Conservation (phyloP, 2,329 filamentous ascomycete species). For the Penicillium sp. region DNA sequence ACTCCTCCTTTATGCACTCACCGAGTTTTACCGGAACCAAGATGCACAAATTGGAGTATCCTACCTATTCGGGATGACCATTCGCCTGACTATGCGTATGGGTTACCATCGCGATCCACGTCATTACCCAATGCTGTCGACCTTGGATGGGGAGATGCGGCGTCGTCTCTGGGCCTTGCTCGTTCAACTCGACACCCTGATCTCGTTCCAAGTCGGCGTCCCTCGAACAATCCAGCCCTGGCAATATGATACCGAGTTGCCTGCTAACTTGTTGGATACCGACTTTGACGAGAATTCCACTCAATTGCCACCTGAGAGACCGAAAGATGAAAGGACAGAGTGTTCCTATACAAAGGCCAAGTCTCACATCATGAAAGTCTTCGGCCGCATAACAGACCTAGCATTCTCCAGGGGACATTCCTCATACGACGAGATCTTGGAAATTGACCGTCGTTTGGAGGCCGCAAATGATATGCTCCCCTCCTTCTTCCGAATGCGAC, state of each 20-base stretch:
- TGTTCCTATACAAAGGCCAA: conserved; percentile 39
- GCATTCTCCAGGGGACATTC: conserved; percentile 33
- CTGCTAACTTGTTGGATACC: conserved; percentile 58
- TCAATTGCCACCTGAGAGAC: conserved; percentile 53
- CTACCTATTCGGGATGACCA: conserved; percentile 53
- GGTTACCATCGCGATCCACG: conserved; percentile 58
- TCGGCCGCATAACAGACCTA: conserved; percentile 40
- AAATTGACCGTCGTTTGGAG: conserved; percentile 36
- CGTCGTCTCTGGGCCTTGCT: conserved; percentile 42
- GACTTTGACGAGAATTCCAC: conserved; percentile 54
- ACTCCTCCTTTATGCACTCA: conserved; percentile 29
- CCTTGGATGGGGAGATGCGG: conserved; percentile 55
- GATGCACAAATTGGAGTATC: conserved; percentile 51
- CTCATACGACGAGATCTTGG: conserved; percentile 37
- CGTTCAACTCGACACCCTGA: conserved; percentile 57
- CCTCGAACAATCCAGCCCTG: conserved; percentile 59
- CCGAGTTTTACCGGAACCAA: conserved; percentile 31
- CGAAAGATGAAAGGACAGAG: conserved; percentile 52
- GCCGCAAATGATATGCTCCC: conserved; percentile 29
- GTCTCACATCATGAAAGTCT: conserved; percentile 33
- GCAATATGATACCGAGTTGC: conserved; percentile 57
- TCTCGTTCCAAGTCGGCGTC: conserved; percentile 62
- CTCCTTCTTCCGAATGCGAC: conserved; percentile 22
- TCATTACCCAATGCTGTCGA: conserved; percentile 52
- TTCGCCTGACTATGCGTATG: conserved; percentile 59